Conservation (phyloP, 164 flowering plant species). For the Sedum album region DNA sequence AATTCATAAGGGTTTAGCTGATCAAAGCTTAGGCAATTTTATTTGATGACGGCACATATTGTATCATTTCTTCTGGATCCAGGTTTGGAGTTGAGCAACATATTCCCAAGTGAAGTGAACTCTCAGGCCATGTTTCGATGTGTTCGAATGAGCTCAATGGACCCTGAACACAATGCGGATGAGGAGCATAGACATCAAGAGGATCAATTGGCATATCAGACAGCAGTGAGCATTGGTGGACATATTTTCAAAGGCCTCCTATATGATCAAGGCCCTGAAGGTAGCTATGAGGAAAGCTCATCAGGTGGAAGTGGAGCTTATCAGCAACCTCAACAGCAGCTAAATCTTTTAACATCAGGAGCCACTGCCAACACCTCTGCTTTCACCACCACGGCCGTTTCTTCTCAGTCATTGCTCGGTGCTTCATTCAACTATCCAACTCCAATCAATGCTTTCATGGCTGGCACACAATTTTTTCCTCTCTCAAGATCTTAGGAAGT, state of each 20-base stretch:
- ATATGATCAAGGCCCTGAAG: conserved; percentile 59
- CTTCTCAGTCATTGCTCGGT: conserved; percentile 16
- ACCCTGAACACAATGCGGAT: conserved; percentile 11
- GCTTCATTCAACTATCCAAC: conserved; percentile 29
- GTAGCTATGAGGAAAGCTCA: conserved; percentile 28
- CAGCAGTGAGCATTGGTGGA: conserved; percentile 63
- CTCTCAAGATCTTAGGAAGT: conserved; percentile 36
- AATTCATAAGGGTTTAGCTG: not conserved
- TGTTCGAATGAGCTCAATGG: conserved; percentile 42
- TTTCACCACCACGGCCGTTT: not conserved
- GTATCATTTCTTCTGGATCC: not conserved
- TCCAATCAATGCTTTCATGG: conserved; percentile 61
- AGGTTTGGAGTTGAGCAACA: conserved; percentile 36
- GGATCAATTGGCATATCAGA: conserved; percentile 43
- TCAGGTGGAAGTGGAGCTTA: conserved; percentile 18
- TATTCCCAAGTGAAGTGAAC: conserved; percentile 47
- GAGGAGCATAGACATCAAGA: conserved; percentile 20
- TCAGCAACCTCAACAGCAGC: conserved; percentile 8
- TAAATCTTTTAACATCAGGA: conserved; percentile 19
- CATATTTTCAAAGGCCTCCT: conserved; percentile 63
- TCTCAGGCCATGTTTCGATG: conserved; percentile 51
- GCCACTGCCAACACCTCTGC: conserved; percentile 13
- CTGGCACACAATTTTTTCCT: conserved; percentile 86
- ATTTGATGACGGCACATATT: conserved; percentile 1
- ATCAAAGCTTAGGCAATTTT: not conserved